Conservation (phyloP, 2,329 filamentous ascomycete species). For the Rutstroemia sp. region DNA sequence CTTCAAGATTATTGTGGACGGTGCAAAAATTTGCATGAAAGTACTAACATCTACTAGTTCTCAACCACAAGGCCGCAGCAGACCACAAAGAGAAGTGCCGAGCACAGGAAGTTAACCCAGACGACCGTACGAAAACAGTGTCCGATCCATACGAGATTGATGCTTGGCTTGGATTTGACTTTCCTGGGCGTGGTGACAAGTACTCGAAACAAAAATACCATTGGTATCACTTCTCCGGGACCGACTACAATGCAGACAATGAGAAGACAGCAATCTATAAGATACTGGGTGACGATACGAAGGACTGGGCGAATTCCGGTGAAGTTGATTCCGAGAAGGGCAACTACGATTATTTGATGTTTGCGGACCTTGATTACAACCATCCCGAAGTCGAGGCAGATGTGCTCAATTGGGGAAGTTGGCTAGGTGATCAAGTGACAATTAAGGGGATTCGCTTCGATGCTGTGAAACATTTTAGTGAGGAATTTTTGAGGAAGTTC, state of each 20-base stretch:
- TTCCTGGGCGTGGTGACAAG: conserved; percentile 49
- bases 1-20: too few relatives aligned
- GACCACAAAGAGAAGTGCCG: conserved; percentile 56
- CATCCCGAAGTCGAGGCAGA: conserved; percentile 57
- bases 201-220: conserved; percentile 58
- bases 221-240: conserved; percentile 61
- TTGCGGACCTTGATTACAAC: conserved; percentile 60
- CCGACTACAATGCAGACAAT: conserved; percentile 53
- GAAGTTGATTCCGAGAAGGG: conserved; percentile 52
- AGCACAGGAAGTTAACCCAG: conserved; percentile 55
- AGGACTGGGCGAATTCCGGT: conserved; percentile 56
- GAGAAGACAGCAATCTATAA: conserved; percentile 57
- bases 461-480: conserved; percentile 65
- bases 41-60: conserved; percentile 34
- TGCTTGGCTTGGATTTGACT: conserved; percentile 62
- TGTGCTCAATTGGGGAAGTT: conserved; percentile 58
- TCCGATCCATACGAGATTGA: conserved; percentile 54
- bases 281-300: conserved; percentile 51
- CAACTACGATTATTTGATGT: conserved; percentile 68
- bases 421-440: conserved; percentile 54
- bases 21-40: too few relatives aligned
- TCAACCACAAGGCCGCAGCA: conserved; percentile 66
- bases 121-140: conserved; percentile 49
- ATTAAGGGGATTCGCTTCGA: conserved; percentile 63
- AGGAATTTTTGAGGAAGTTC: conserved; percentile 59